Evolutionary conservation across 2,329 filamentous ascomycete genomes (phyloP), one percentile per base, ranked within the genome.

Genomic region (Colletotrichum viniferum): DNA sequence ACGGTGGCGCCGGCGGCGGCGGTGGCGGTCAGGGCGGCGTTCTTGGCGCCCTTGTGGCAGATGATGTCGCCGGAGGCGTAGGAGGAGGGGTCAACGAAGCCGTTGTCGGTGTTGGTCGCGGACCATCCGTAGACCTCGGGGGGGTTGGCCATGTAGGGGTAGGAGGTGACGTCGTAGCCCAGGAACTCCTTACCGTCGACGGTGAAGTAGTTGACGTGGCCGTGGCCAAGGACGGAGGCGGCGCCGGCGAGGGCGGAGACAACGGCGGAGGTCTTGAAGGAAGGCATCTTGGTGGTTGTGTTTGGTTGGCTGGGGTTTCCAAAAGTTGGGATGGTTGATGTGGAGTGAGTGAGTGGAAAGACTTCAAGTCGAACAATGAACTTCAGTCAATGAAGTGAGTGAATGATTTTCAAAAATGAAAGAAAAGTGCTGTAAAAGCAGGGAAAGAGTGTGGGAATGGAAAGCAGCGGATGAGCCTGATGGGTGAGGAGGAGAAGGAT

Each of bases 1-100:
- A 94, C 81, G 10, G 86, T 86, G 77, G 86, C 86, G 76, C 93
- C 93, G 16, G 92, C 93, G n/a, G 87, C 85, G 48, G 93, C 88
- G 4, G 79, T 79, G 38, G 86, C 84, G 21, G 83, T 84, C 70
- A 84, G 82, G 52, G 81, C 74, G 12, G 84, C 87, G 30, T 86
- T 84, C 16, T 79, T 85, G 24, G 85, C 86, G 24, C 78, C 81
- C 74, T 84, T 84, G 81, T 89, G 86, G 81, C 88, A 90, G 79
- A 87, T 85, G 78, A 90, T 89, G 70, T 88, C 86, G n/a, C 81
- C 71, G 7, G 78, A 79, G 21, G 78, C 78, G 67, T 84, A 87
- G 55, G 80, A 78, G 62, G 81, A 83, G 34, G 89, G 88, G 24
- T 83, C 84, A 67, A 90, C 86, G 79, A 86, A 88, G n/a, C 87